phyloP scores from a whole-genome alignment of 2,329 filamentous ascomycete genomes.

The Penicillium oxalicum region DNA sequence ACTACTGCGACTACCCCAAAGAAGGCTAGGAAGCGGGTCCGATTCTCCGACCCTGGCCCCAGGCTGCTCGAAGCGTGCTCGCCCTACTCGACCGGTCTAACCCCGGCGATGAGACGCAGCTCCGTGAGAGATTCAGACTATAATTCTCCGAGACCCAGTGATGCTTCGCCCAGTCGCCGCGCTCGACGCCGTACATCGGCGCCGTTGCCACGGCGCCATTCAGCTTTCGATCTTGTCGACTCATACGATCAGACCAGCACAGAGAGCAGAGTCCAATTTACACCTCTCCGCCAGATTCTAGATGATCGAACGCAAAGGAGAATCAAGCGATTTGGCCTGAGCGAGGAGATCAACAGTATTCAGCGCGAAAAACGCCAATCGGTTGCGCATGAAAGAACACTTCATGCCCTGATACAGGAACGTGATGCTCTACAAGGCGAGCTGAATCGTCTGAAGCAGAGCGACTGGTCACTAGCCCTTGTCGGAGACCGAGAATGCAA shows the following conservation, averaged over 20 bases:
- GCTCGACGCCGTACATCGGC: constrained; percentile 29
- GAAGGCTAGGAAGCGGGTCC: constrained; percentile 38
- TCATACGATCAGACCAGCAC: constrained; percentile 15
- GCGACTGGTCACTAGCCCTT: too few species aligned
- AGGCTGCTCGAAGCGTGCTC: constrained; percentile 17
- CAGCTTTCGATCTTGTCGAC: constrained; percentile 18
- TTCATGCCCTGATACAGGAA: constrained; percentile 23
- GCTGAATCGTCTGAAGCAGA: constrained; percentile 18
- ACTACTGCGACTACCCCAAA: constrained; percentile 22
- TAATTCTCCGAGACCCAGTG: constrained; percentile 15
- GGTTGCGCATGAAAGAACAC: constrained; percentile 20
- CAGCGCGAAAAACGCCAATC: constrained; percentile 36
- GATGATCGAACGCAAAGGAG: constrained; percentile 40
- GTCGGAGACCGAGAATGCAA: constrained; percentile 15
- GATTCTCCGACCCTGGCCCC: constrained; percentile 42
- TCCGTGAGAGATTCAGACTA: constrained; percentile 27
- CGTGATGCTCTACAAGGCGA: constrained; percentile 26
- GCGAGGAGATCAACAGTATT: constrained; percentile 42
- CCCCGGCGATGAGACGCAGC: constrained; percentile 39
- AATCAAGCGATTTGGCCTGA: constrained; percentile 41
- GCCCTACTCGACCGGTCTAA: constrained; percentile 38
- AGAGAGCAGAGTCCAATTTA: constrained; percentile 39
- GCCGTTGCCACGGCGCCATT: constrained; percentile 23
- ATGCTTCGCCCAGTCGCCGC: constrained; percentile 25
- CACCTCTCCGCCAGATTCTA: constrained; percentile 40